Evolutionary conservation across 352 stramenopile genomes (phyloP), one percentile per base, ranked within the genome.

Genomic region (Globisporangium iwayamae): DNA sequence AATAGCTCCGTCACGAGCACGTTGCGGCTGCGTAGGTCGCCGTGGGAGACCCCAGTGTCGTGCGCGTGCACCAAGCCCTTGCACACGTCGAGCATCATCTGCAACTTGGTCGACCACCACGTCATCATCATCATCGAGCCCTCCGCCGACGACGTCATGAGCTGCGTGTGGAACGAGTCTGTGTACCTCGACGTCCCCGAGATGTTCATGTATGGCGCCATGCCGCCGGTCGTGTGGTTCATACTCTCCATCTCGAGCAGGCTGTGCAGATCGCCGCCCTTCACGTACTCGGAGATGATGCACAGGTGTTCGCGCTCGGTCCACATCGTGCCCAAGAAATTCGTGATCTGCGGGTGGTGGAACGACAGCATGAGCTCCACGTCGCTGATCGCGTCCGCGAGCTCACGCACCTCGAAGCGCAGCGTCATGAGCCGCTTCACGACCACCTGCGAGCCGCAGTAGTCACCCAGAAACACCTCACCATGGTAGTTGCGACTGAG

Each of bases 281-380:
- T 73, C 10, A 90, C 73, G 60, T 87, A 90, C 70, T 93, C 83
- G 9, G 79, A 85, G 48, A 93, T 79, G 50, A 88, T 66, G 14
- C 79, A 88, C 39, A 93, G 72, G 30, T 93, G 77, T 36, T 86
- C 76, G 18, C 66, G 68, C 18, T 83, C 72, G 4, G 65, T 82
- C 85, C 85, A 93, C 69, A 88, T 89, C 18, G 81, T 88, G 11
- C 87, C 87, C 8, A 94, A 56, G 28, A 83, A 88, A 14, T 61
- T 59, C 13, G 93, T 80, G 54, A 96, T 86, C 39, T 89, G 74
- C 0, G 76, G 77, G 43, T 96, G 85, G 34, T 77, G 69, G 25
- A 94, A 61, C 10, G 69, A 71, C 4, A 73, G 47, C 66, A 90
- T 68, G 18, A 90, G 67, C 45, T 91, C 83, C 11, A 94, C 73